Evolutionary conservation across 441 rosid genomes (phyloP).

Genomic region (Gossypium schwendimanii): DNA sequence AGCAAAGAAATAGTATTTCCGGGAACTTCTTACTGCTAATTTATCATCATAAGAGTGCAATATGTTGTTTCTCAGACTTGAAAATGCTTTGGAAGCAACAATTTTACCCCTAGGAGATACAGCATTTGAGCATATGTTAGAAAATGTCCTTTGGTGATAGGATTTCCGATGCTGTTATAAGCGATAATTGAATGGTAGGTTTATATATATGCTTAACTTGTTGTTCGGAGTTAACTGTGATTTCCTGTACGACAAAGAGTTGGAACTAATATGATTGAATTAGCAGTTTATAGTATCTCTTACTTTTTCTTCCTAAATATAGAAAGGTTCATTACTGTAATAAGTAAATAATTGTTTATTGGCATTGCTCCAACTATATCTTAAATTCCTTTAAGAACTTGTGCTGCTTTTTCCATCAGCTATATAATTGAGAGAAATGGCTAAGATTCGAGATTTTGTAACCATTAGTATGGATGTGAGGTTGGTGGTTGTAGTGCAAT

Average conservation of each 20-base stretch:
- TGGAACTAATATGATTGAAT: neutral
- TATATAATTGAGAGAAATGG: neutral
- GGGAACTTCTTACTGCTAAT: neutral
- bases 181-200: neutral
- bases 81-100: neutral
- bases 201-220: neutral
- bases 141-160: neutral
- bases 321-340: neutral
- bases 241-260: neutral
- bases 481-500: neutral
- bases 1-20: neutral
- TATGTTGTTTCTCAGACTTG: neutral
- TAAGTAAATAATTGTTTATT: neutral
- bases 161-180: neutral
- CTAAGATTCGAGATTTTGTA: neutral
- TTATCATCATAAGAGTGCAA: neutral
- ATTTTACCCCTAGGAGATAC: neutral
- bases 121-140: neutral
- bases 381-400: neutral
- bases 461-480: neutral
- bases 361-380: neutral
- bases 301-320: neutral
- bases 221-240: neutral
- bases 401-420: neutral
- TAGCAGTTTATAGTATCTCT: neutral